Evolutionary conservation across 306 rosid genomes (phyloP).

Genomic region (Begonia fuchsioides): DNA sequence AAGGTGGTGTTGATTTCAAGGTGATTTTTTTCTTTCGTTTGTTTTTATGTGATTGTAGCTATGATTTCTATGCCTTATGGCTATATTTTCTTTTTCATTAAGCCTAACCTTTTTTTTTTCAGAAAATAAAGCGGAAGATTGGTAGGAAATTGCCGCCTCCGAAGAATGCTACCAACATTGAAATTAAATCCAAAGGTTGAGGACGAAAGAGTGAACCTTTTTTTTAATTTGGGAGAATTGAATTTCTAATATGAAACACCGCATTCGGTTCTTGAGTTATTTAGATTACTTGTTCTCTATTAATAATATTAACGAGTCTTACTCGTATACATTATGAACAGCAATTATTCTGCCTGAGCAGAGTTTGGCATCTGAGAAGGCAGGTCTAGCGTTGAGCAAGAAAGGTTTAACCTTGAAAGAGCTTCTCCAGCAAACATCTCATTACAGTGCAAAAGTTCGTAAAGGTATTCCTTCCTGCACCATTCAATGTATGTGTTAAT

Average conservation of each 20-base stretch:
- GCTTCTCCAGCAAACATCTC: slow-evolving; percentile 85
- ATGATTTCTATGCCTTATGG: background rate
- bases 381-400: slow-evolving; percentile 73
- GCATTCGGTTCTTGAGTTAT: background rate
- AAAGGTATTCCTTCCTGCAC: slow-evolving; percentile 45
- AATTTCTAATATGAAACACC: background rate
- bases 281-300: too few species aligned
- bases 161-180: slow-evolving; percentile 65
- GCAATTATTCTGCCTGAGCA: slow-evolving; percentile 85
- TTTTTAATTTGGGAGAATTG: background rate
- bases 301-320: slow-evolving; percentile 2
- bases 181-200: slow-evolving; percentile 72
- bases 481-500: background rate
- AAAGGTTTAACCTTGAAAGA: slow-evolving; percentile 87
- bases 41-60: background rate
- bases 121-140: slow-evolving; percentile 78
- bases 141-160: slow-evolving; percentile 85
- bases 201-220: background rate
- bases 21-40: slow-evolving; percentile 13
- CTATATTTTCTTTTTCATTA: background rate
- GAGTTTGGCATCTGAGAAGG: slow-evolving; percentile 74
- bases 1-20: slow-evolving; percentile 63
- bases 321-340: slow-evolving; percentile 19
- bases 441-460: slow-evolving; percentile 69
- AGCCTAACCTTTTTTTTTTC: slow-evolving; percentile 5